Base-by-base conservation (phyloP, 371 early-diverging fungal genomes). In the Phascolomyces articulosus region DNA sequence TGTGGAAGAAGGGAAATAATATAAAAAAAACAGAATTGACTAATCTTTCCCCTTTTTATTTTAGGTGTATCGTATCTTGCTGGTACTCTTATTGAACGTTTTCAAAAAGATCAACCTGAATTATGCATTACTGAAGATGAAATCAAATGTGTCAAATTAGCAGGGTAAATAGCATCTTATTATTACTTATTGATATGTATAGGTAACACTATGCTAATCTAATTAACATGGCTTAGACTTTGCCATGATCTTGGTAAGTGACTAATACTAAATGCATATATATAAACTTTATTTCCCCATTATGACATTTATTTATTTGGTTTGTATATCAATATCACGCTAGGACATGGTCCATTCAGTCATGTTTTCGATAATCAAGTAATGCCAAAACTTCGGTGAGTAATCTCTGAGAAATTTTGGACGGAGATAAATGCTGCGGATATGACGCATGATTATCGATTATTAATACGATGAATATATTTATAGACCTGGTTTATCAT, bases 361-460 rank as follows among this genome's bases (percentile, higher is more conserved):
- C 98, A 98, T 75, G 79, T 96, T 15, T 98, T 98, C 82, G 98
- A 98, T 69, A 87, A 85, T 65, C 85, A 79, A 58, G 91, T 98
- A 67, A 92, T 98, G 70, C 91, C 90, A 23, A 67, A 71, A 7
- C 87, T 87, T 7, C 66, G 72, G 84, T 82, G 68, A 29, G 73
- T 59, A 0, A 47, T 34, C 11, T 28, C n/a, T n/a, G n/a, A n/a
- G n/a, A n/a, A n/a, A n/a, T n/a, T n/a, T n/a, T n/a, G n/a, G n/a
- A n/a, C n/a, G n/a, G n/a, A n/a, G n/a, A n/a, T n/a, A n/a, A n/a
- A n/a, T n/a, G n/a, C n/a, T n/a, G n/a, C n/a, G n/a, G n/a, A n/a
- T n/a, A n/a, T n/a, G n/a, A n/a, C n/a, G n/a, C n/a, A n/a, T n/a
- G n/a, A n/a, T n/a, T n/a, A n/a, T n/a, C n/a, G n/a, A n/a, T 21